Evolutionary conservation across 2,329 filamentous ascomycete genomes (phyloP).

Genomic region (Calonectria honghensis): DNA sequence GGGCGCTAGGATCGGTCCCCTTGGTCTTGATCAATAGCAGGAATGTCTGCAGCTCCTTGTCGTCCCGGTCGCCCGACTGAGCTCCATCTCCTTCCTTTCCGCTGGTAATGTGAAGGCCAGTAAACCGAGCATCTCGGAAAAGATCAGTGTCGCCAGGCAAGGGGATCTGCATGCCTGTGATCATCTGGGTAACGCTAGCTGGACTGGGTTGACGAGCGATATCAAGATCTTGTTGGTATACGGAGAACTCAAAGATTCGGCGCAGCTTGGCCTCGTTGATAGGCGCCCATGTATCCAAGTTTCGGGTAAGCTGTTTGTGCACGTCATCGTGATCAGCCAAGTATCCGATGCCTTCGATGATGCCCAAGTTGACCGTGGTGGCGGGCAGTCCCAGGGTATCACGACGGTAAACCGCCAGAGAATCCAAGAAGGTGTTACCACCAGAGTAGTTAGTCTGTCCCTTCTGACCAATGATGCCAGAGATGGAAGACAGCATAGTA

Average conservation of each 20-base stretch:
- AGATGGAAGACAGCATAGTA: conserved; percentile 58
- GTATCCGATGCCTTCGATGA: conserved; percentile 49
- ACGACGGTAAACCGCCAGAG: conserved; percentile 52
- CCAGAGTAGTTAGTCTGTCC: conserved; percentile 61
- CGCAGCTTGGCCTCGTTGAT: conserved; percentile 57
- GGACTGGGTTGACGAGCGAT: conserved; percentile 36
- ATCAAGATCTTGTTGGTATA: conserved; percentile 52
- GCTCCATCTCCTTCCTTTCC: conserved; percentile 30
- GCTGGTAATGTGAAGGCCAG: conserved; percentile 33
- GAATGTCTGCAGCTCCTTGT: conserved; percentile 42
- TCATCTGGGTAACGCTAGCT: conserved; percentile 51
- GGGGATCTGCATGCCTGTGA: conserved; percentile 52
- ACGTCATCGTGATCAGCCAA: conserved; percentile 40
- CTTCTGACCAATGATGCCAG: conserved; percentile 55
- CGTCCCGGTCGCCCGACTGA: conserved; percentile 24
- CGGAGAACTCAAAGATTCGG: conserved; percentile 54
- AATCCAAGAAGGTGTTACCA: conserved; percentile 59
- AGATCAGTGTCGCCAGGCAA: conserved; percentile 51
- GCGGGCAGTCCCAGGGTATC: conserved; percentile 52
- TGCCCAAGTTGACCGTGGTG: conserved; percentile 55
- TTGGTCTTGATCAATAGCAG: conserved; percentile 37
- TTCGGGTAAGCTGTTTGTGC: conserved; percentile 29
- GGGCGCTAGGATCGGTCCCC: conserved; percentile 30
- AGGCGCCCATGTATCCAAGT: conserved; percentile 40
- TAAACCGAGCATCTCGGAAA: conserved; percentile 53